phyloP scores from a whole-genome alignment of 2,329 filamentous ascomycete species.

The Scolecobasidium constrictum region DNA sequence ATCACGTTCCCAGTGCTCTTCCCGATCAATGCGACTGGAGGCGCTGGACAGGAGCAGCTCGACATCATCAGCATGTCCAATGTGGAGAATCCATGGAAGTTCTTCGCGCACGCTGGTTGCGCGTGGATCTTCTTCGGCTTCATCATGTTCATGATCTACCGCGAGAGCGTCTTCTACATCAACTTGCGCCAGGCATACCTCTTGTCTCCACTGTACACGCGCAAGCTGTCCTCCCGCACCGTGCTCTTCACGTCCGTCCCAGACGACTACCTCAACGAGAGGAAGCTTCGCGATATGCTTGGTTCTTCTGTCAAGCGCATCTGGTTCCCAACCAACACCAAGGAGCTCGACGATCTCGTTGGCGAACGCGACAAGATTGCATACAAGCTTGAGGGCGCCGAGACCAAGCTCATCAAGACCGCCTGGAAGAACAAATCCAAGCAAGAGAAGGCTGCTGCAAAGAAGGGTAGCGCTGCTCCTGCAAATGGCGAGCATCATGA shows the following conservation, averaged over 20 bases:
- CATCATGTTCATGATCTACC: conserved; percentile 32
- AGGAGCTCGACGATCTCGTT: conserved; percentile 32
- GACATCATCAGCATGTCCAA: conserved; percentile 29
- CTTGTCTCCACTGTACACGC: conserved; percentile 31
- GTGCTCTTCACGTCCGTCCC: conserved; percentile 38
- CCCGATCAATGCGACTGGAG: conserved; percentile 34
- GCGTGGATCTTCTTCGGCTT: conserved; percentile 32
- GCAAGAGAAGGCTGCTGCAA: conserved; percentile 56
- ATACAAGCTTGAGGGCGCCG: conserved; percentile 31
- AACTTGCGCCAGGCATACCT: conserved; percentile 38
- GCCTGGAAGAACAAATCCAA: conserved; percentile 16
- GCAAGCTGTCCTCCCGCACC: conserved; percentile 34
- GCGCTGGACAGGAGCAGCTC: conserved; percentile 24
- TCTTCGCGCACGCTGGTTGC: conserved; percentile 17
- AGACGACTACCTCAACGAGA: conserved; percentile 26
- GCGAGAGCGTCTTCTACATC: conserved; percentile 36
- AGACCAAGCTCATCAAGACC: conserved; percentile 31
- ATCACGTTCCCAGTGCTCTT: conserved; percentile 37
- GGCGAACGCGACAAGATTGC: conserved; percentile 32
- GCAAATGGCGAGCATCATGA: conserved; percentile 2
- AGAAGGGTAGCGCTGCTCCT: conserved; percentile 34
- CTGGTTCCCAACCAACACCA: conserved; percentile 36
- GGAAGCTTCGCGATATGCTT: conserved; percentile 27
- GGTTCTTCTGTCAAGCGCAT: conserved; percentile 27
- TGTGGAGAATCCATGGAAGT: conserved; percentile 17